Evolutionary conservation across 768 basidiomycete genomes (phyloP).

Genomic region (Auriculariales sp.): DNA sequence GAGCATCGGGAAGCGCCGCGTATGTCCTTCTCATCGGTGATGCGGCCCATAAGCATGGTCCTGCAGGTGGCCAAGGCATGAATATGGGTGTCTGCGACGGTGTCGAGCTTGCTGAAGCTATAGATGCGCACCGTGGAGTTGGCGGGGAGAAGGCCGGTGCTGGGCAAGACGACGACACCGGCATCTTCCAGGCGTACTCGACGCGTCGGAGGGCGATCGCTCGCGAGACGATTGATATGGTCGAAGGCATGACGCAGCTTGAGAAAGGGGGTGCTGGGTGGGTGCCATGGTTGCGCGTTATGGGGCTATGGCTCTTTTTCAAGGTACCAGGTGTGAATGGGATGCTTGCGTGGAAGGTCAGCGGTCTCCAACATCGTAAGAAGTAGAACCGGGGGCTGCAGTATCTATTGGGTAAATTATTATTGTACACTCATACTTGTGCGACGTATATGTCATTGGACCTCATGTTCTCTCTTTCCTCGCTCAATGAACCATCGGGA

Average conservation of each 20-base stretch:
- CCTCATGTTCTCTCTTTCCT: too few relatives aligned
- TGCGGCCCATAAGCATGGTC: slow-evolving; percentile 36
- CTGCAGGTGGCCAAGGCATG: slow-evolving; percentile 43
- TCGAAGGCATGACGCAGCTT: slow-evolving; percentile 19
- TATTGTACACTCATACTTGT: too few relatives aligned
- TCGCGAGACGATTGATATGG: slow-evolving; percentile 25
- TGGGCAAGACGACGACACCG: slow-evolving; percentile 14
- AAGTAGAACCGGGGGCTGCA: too few relatives aligned
- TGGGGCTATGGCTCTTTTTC: slow-evolving; percentile 12
- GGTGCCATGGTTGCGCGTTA: slow-evolving; percentile 13
- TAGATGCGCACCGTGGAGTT: slow-evolving; percentile 20
- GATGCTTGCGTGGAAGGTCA: slow-evolving; percentile 13
- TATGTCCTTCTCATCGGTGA: slow-evolving; percentile 23
- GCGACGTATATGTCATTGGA: too few relatives aligned
- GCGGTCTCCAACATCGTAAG: slow-evolving; percentile 14
- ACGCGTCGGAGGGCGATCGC: slow-evolving; percentile 22
- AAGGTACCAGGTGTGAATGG: slow-evolving; percentile 11
- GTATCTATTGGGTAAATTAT: too few relatives aligned
- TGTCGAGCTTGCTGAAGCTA: slow-evolving; percentile 25
- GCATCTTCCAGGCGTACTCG: slow-evolving; percentile 21
- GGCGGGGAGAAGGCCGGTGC: slow-evolving; percentile 6
- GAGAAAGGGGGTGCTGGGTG: slow-evolving; percentile 13
- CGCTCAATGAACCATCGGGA: too few relatives aligned
- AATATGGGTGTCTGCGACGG: slow-evolving; percentile 41
- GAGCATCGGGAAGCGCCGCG: background rate